phyloP scores from a whole-genome alignment of 495 filamentous ascomycete genomes.

The Penicillium manginii region DNA sequence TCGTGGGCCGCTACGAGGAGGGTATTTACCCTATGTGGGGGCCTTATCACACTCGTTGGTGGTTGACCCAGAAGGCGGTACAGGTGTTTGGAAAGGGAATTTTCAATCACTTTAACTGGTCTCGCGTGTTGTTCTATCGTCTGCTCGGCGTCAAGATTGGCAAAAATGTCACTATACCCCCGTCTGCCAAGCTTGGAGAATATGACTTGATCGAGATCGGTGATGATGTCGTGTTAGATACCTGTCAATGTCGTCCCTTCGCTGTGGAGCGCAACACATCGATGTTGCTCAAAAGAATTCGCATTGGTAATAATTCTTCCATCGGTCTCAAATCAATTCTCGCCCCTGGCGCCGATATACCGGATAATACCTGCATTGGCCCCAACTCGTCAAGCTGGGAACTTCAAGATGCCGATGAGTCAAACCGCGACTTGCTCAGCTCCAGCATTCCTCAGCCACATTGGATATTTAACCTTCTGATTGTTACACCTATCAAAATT shows the following conservation, averaged over 20 bases:
- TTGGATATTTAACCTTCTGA: slow-evolving; percentile 32
- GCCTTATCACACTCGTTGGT: slow-evolving; percentile 52
- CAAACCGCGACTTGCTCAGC: slow-evolving; percentile 37
- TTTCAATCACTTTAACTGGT: slow-evolving; percentile 35
- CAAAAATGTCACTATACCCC: slow-evolving; percentile 36
- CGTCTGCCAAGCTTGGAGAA: slow-evolving; percentile 42
- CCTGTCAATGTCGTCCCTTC: slow-evolving; percentile 45
- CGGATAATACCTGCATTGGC: slow-evolving; percentile 45
- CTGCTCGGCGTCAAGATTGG: slow-evolving; percentile 48
- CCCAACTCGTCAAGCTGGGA: slow-evolving; percentile 53
- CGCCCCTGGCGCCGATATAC: slow-evolving; percentile 45
- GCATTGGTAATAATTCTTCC: slow-evolving; percentile 37
- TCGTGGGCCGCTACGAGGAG: slow-evolving; percentile 46
- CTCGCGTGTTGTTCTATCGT: slow-evolving; percentile 42
- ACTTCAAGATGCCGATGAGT: slow-evolving; percentile 39
- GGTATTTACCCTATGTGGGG: slow-evolving; percentile 55
- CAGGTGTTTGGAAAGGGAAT: slow-evolving; percentile 43
- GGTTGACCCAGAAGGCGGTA: slow-evolving; percentile 48
- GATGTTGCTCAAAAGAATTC: slow-evolving; percentile 49
- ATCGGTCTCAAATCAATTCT: slow-evolving; percentile 42
- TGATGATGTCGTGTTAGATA: slow-evolving; percentile 40
- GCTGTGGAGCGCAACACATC: slow-evolving; percentile 49
- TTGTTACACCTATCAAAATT: slow-evolving; percentile 33
- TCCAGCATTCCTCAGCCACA: slow-evolving; percentile 37
- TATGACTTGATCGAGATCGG: slow-evolving; percentile 50